Base-by-base conservation (phyloP, 2,329 filamentous ascomycete species). In the Fusarium humuli region DNA sequence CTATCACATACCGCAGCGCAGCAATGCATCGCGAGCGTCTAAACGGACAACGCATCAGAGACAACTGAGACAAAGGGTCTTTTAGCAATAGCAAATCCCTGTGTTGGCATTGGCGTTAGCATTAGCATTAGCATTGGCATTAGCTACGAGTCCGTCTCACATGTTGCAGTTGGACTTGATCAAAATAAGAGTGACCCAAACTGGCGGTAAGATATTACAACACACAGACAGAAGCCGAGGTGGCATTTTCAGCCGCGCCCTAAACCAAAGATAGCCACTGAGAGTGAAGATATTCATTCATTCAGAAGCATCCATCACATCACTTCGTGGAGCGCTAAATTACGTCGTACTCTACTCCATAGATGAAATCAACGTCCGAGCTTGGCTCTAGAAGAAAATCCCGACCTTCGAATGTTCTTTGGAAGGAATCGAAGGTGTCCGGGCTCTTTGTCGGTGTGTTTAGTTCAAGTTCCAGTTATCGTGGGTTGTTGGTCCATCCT, bases 381-480 rank as follows among this genome's bases (percentile, higher is more conserved):
- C 69, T 65, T 71, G 45, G 65, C 65, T 71, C 67, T 70, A 70
- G 67, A 70, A 70, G 45, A 27, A 59, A 30, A 47, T 47, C 54
- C 67, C 50, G 46, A 25, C 49, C 45, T 64, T 70, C 57, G 29
- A 25, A 60, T 57, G 42, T 45, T 27, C 27, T 27, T 27, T 27
- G 27, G 27, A 27, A 27, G 27, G 27, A 27, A 11, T 11, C 34
- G 34, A 11, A 59, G 32, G 56, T 42, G 52, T 42, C 60, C 65
- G 65, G 45, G 50, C 30, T 40, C 55, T 23, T 59, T 67, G 56
- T 70, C 67, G 63, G 63, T 71, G 42, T 64, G 49, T 53, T 29
- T 20, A n/a, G 29, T 27, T 41, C 37, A 14, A 10, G n/a, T 53
- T 13, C 25, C 23, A 20, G 23, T 27, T 53, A n/a, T 40, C 23